Base-by-base conservation (phyloP, 306 rosid genomes). In the Acacia crassicarpa region DNA sequence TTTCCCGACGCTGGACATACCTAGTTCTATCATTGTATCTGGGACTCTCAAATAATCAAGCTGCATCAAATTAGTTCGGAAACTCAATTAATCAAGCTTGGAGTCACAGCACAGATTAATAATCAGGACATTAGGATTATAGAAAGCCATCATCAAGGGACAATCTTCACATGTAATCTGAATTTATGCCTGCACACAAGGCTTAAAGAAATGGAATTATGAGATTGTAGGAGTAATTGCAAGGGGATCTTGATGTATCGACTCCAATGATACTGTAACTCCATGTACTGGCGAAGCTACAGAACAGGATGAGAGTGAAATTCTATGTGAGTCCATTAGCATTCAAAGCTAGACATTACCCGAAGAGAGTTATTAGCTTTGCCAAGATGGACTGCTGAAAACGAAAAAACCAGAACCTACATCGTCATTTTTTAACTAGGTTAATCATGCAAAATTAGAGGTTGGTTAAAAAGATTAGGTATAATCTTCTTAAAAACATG, bases 1-100 rank as follows among this genome's bases (percentile, higher is more conserved):
- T 96, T 68, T 91, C 99, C 81, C 91, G 72, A 46, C 97, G 91
- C 0, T 94, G 82, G 80, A 87, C 94, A 65, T 93, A 90, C 77
- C 94, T 90, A 59, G 98, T 93, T 79, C 94, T 81, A 65, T 96
- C 99, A 41, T 91, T 93, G 92, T 94, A 96, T 79, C 97, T 91
- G 33, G 98, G 97, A n/a, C 94, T 91, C 85, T 40, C 85, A 44
- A 75, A 85, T 86, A 96, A 78, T 74, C 92, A 97, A 67, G 94
- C 99, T 95, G 98, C 91, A 84, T 11, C 75, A 75, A 44, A 1
- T 65, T 30, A 76, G 56, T 15, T 79, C 75, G 33, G 6, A 84
- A 54, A 67, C 33, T 17, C 46, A 30, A 76, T 68, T 78, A 3
- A 78, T 61, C 45, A 61, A 23, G 58, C 22, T 44, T 23, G 54